Conservation (phyloP, 2,329 filamentous ascomycete genomes). For the Coniella lustricola region DNA sequence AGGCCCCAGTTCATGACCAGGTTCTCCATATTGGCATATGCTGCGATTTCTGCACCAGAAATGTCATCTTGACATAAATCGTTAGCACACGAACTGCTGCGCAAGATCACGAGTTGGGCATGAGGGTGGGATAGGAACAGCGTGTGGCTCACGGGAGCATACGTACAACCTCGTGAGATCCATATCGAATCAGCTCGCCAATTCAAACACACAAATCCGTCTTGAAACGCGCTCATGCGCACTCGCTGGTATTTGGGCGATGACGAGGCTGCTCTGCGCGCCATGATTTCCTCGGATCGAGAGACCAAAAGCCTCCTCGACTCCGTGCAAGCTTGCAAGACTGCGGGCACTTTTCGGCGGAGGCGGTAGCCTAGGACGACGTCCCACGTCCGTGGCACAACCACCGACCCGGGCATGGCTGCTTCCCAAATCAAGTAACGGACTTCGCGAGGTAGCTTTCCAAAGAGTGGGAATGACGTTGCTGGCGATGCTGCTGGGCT, state of each 20-base stretch:
- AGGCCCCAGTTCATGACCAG: constrained; percentile 18
- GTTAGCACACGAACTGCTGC: too few relatives aligned
- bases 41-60: constrained; percentile 5
- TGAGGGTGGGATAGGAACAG: neutral
- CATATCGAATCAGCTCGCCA: constrained; percentile 15
- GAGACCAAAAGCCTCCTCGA: constrained; percentile 12
- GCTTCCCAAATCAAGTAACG: constrained; percentile 15
- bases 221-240: constrained; percentile 1
- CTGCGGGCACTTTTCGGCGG: constrained; percentile 7
- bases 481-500: too few relatives aligned
- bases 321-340: constrained; percentile 16
- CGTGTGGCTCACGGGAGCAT: neutral
- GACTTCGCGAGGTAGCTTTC: constrained; percentile 5
- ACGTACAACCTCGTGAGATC: constrained; percentile 15
- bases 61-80: too few relatives aligned
- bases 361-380: constrained; percentile 12
- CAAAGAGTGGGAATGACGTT: constrained; percentile 8
- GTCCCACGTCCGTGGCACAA: constrained; percentile 15
- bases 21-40: constrained; percentile 10
- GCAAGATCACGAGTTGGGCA: too few relatives aligned
- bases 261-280: neutral
- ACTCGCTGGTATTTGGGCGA: constrained; percentile 10
- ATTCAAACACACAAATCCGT: constrained; percentile 15
- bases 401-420: constrained; percentile 8
- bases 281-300: neutral